Evolutionary conservation across 139 green algal genomes (phyloP).

Genomic region (Zygnema cylindricum): DNA sequence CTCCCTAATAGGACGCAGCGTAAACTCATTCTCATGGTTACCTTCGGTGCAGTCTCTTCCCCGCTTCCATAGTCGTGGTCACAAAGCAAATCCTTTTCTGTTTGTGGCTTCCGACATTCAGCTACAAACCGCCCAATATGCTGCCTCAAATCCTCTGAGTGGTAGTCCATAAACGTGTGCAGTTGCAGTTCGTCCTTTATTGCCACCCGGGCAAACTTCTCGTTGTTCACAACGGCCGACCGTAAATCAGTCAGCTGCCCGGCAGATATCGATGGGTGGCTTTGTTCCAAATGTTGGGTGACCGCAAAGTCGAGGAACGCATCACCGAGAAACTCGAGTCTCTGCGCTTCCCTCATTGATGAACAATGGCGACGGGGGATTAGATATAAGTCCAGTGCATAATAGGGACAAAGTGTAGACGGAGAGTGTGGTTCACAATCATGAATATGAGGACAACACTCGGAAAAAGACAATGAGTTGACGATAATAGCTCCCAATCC

Average conservation of each 20-base stretch:
- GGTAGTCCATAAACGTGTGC: slow-evolving; percentile 7
- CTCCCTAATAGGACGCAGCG: no score
- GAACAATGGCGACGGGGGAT: not conserved
- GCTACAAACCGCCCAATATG: not conserved
- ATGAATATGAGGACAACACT: no score
- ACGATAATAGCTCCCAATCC: no score
- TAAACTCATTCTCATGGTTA: not conserved
- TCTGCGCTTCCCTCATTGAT: slow-evolving; percentile 9
- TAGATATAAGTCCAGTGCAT: not conserved
- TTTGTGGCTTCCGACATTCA: not conserved
- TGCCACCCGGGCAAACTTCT: slow-evolving; percentile 6
- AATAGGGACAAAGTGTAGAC: no score
- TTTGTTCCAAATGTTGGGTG: slow-evolving; percentile 26
- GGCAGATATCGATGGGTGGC: not conserved
- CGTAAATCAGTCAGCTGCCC: slow-evolving; percentile 24
- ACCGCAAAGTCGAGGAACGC: slow-evolving; percentile 34
- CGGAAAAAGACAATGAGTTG: no score
- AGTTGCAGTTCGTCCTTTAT: not conserved
- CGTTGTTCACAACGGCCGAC: slow-evolving; percentile 33
- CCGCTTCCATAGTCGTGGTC: not conserved
- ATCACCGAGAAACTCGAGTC: slow-evolving; percentile 54
- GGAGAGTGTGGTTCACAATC: no score
- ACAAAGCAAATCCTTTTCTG: not conserved
- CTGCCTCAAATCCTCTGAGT: not conserved
- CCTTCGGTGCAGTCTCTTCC: not conserved